Conservation (phyloP, 495 filamentous ascomycete genomes). For the Neurospora hispaniola region DNA sequence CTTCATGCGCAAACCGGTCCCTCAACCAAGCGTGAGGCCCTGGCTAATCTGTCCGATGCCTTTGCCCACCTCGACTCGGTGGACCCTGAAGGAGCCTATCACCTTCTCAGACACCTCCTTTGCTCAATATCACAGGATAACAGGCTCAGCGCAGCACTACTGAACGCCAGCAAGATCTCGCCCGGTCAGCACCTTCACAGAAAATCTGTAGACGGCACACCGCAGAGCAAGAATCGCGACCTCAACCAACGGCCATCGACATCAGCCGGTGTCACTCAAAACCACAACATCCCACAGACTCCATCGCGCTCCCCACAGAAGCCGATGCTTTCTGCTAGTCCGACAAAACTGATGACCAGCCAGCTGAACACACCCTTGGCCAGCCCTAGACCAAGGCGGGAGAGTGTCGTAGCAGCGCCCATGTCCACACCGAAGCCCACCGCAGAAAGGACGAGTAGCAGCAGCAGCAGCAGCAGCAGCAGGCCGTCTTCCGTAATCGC, state of each 20-base stretch:
- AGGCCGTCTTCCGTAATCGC: not conserved
- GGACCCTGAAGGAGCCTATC: constrained; percentile 84
- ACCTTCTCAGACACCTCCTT: constrained; percentile 63
- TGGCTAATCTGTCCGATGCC: constrained; percentile 69
- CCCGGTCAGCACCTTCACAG: constrained; percentile 5
- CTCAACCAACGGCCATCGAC: not conserved
- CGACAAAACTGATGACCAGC: constrained; percentile 57
- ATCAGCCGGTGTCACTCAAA: not conserved
- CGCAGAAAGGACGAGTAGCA: not conserved
- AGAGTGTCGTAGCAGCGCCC: constrained; percentile 31
- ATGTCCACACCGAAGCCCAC: not conserved
- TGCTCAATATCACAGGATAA: constrained; percentile 29
- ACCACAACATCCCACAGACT: not conserved
- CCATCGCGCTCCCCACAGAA: not conserved
- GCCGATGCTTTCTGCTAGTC: constrained; percentile 19
- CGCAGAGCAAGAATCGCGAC: constrained; percentile 22
- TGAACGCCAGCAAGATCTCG: constrained; percentile 10
- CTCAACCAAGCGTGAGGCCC: constrained; percentile 65
- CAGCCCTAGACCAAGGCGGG: constrained; percentile 62
- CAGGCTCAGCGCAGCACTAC: constrained; percentile 29
- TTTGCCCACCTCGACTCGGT: constrained; percentile 74
- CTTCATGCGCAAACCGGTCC: constrained; percentile 67
- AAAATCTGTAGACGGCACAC: constrained; percentile 20
- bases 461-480: not conserved
- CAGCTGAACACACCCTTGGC: constrained; percentile 79